These are phyloP conservation scores for Harrya chromipes DNA, from an alignment of 768 basidiomycete genomes.

Conservation along the genomic window DNA sequence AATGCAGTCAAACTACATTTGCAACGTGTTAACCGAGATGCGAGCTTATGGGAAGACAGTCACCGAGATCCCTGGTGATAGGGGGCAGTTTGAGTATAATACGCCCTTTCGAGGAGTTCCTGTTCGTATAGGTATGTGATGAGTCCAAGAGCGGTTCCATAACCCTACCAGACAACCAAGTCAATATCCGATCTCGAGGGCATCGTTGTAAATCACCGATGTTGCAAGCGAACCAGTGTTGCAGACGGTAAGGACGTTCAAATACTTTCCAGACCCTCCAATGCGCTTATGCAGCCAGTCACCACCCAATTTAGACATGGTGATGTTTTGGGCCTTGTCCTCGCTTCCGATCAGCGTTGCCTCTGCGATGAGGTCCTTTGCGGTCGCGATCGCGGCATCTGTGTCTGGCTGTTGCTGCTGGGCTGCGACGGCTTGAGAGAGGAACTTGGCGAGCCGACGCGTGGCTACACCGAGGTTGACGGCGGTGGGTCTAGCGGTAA, in stretches of 20 bases:
- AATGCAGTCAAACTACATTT: conserved; percentile 74
- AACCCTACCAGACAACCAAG: conserved; percentile 58
- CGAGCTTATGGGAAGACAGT: conserved; percentile 1
- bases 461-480: conserved; percentile 92
- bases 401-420: conserved; percentile 21
- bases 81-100: conserved; percentile 91
- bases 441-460: conserved; percentile 55
- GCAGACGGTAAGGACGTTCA: conserved; percentile 91
- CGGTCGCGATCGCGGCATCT: conserved; percentile 45
- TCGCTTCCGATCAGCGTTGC: conserved; percentile 76
- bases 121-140: conserved; percentile 88
- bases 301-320: conserved; percentile 82
- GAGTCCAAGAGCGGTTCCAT: conserved; percentile 91
- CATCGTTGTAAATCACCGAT: conserved; percentile 47
- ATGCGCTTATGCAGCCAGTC: conserved; percentile 68
- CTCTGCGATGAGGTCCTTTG: conserved; percentile 63
- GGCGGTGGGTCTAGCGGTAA: conserved; percentile 90
- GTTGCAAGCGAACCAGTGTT: conserved; percentile 97
- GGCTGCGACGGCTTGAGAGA: conserved; percentile 28
- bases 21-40: not conserved
- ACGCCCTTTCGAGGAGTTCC: conserved; percentile 74
- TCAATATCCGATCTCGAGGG: conserved; percentile 3
- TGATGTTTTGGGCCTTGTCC: conserved; percentile 82
- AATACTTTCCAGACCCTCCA: conserved; percentile 37
- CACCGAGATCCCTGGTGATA: conserved; percentile 91